These are phyloP conservation scores for Psidium guajava DNA, from an alignment of 345 rosid species.

Conservation along the genomic window DNA sequence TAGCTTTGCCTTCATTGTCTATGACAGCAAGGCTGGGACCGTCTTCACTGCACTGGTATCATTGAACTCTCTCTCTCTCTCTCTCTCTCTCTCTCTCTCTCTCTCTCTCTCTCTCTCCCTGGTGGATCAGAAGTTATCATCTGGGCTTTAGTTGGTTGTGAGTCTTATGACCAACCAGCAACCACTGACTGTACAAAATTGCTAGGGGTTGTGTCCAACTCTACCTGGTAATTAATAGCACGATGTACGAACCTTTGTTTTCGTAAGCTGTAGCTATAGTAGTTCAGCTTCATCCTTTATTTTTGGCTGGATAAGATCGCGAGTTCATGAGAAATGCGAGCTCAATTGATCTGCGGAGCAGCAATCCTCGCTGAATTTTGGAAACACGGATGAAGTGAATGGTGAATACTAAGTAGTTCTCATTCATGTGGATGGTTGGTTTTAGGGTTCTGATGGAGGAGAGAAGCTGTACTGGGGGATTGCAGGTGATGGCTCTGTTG, in stretches of 20 bases:
- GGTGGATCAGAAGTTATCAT: background rate
- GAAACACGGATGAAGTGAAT: background rate
- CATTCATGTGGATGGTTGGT: background rate
- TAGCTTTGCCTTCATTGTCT: conserved; percentile 73
- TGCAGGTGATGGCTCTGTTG: conserved; percentile 79
- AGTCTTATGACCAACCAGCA: background rate
- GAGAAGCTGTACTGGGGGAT: conserved; percentile 80
- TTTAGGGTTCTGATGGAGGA: conserved; percentile 75
- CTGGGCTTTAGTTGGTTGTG: background rate
- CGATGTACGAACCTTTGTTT: background rate
- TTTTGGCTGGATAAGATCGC: background rate
- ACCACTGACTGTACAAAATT: background rate
- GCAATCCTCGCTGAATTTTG: background rate
- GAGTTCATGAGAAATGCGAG: background rate
- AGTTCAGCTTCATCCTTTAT: background rate
- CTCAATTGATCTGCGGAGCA: background rate
- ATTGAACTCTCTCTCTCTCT: background rate
- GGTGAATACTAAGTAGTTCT: too few species aligned
- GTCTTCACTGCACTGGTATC: conserved; percentile 78
- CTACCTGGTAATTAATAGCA: background rate
- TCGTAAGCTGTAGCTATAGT: background rate
- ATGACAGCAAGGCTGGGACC: conserved; percentile 56
- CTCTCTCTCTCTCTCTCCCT: background rate
- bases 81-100: background rate
- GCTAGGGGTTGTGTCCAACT: background rate